Evolutionary conservation across 306 rosid genomes (phyloP).

Genomic region (Trifolium subterraneum): DNA sequence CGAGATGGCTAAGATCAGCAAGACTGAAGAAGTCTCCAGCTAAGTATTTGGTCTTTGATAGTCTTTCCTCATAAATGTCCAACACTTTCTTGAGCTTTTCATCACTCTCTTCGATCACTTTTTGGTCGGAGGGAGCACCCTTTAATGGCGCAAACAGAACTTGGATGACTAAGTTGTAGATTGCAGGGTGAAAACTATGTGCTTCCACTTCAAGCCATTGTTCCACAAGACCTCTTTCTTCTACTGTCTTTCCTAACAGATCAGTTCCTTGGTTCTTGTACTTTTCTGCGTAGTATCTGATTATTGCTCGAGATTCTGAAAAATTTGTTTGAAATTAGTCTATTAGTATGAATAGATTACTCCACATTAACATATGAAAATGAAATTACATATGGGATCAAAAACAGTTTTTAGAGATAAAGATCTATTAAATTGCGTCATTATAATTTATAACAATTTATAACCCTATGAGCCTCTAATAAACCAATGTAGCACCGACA

Average conservation of each 20-base stretch:
- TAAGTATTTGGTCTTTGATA: slow-evolving; percentile 41
- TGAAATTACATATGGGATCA: background rate
- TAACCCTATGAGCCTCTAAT: background rate
- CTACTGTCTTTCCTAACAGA: slow-evolving; percentile 51
- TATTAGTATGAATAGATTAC: background rate
- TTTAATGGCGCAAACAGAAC: slow-evolving; percentile 42
- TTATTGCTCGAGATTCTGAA: slow-evolving; percentile 60
- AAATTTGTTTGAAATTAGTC: background rate
- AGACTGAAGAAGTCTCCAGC: slow-evolving; percentile 50
- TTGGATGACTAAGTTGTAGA: slow-evolving; percentile 37
- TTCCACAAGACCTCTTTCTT: slow-evolving; percentile 53
- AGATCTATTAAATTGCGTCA: background rate
- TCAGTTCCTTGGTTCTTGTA: slow-evolving; percentile 53
- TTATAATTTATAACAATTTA: background rate
- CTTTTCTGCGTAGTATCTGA: slow-evolving; percentile 59
- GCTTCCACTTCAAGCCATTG: slow-evolving; percentile 71
- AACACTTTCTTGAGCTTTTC: slow-evolving; percentile 35
- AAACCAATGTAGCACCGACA: no score
- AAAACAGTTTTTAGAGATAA: background rate
- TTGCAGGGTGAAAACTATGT: slow-evolving; percentile 46
- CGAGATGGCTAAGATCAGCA: slow-evolving; percentile 56
- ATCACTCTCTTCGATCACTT: slow-evolving; percentile 53
- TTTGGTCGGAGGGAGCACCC: slow-evolving; percentile 44
- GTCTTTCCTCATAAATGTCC: slow-evolving; percentile 43
- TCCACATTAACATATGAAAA: background rate